Base-by-base conservation (phyloP, 495 filamentous ascomycete species). In the Penicillium canescens region DNA sequence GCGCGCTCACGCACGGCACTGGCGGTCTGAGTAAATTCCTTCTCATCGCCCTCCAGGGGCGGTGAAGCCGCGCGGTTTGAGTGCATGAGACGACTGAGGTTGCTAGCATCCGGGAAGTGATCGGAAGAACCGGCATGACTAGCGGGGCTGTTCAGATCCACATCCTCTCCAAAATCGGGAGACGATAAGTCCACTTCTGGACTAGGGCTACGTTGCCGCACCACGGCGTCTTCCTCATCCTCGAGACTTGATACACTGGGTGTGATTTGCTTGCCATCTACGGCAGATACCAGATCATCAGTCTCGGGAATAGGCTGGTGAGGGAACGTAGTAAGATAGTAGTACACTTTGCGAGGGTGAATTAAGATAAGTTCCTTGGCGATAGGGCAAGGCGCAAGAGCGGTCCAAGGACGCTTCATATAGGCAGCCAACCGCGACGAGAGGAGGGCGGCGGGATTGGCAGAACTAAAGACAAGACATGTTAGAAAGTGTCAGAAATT, bases 1-100 rank as follows among this genome's bases (percentile, higher is more conserved):
- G 76, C 89, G 52, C 89, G 82, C 74, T 88, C 88, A 60, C 91
- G 90, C 69, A 97, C 82, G 39, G 85, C 87, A 62, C 87, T 86
- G 8, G 94, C 94, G 6, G 93, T 97, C 72, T 93, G 91, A 3
- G 91, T 96, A 65, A 98, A 98, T 71, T 98, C 94, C 61, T 87
- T 89, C 75, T 98, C 94, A 57, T 98, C 94, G 57, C 90, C 88
- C 74, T 98, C 94, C 26, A 98, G 81, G 20, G 90, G 91, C 43
- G 95, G 94, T 56, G 88, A 91, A 44, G 83, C 82, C 7, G 85
- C 86, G 49, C 88, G 85, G 50, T 85, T 77, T 34, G 86, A 88
- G 63, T 87, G 87, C 65, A 77, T 69, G 46, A 78, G 61, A 55
- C 63, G 69, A 61, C 74, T 64, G 54, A 71, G 68, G 57, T 48